Evolutionary conservation across 2,329 filamentous ascomycete species (phyloP).

Genomic region (Nannizziopsis barbatae): DNA sequence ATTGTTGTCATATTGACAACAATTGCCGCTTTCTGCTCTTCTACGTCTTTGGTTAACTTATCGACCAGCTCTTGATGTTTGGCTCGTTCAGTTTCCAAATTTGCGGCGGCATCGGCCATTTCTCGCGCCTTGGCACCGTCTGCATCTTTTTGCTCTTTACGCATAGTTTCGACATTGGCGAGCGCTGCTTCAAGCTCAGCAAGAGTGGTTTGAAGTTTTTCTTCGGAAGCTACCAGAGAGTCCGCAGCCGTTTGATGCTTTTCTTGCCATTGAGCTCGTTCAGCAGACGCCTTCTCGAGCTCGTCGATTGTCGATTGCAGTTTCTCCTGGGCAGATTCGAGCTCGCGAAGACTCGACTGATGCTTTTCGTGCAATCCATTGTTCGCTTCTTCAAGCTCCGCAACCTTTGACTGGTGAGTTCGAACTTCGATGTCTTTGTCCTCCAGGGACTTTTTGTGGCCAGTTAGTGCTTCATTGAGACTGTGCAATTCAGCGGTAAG

Average conservation of each 20-base stretch:
- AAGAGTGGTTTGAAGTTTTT: conserved; percentile 60
- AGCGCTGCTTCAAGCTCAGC: conserved; percentile 59
- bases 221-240: conserved; percentile 61
- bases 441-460: conserved; percentile 18
- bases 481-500: conserved; percentile 59
- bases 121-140: conserved; percentile 24
- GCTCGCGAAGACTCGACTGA: conserved; percentile 53
- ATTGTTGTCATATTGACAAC: conserved; percentile 58
- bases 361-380: conserved; percentile 63
- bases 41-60: conserved; percentile 60
- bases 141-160: conserved; percentile 30
- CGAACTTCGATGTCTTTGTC: conserved; percentile 25
- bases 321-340: conserved; percentile 60
- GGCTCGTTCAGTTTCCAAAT: conserved; percentile 41
- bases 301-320: conserved; percentile 61
- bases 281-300: conserved; percentile 53
- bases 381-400: conserved; percentile 59
- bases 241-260: conserved; percentile 63
- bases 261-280: conserved; percentile 50
- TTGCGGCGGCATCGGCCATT: conserved; percentile 33
- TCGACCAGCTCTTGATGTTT: conserved; percentile 51
- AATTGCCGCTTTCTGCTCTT: conserved; percentile 68
- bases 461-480: conserved; percentile 48
- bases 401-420: conserved; percentile 45
- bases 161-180: conserved; percentile 41